Evolutionary conservation across 2,329 filamentous ascomycete species (phyloP), one percentile per base, ranked within the genome.

Genomic region (Sclerotinia spermophila): DNA sequence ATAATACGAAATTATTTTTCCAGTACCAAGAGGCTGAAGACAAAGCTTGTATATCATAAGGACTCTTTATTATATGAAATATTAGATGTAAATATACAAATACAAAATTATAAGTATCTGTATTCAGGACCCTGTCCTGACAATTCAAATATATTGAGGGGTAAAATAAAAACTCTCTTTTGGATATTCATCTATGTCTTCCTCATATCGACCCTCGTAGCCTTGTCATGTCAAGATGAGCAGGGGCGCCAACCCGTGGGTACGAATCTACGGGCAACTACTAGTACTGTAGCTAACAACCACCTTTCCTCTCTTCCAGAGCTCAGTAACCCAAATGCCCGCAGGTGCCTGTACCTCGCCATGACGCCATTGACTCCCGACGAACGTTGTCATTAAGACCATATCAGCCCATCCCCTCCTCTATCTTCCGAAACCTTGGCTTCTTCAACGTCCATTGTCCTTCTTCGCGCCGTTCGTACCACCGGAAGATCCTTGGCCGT

Each of bases 281-380:
- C 45, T 53, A 53, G 45, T 53, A 53, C 48, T 53, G 6, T 24
- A 45, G 48, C 59, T 51, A 69, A 44, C 44, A 69, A 38, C 44
- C 48, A 66, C 30, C 62, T 13, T 24, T 24, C 35, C 30, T 40
- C 33, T 27, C 45, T 48, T 53, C 7, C 45, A 53, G n/a, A 53
- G 33, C 10, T 33, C 45, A 42, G 62, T 17, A 42, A 30, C 33
- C 17, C 8, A 35, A 53, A 48, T 55, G 53, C 40, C 59, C 48
- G 13, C 55, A 45, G 24, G 40, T 68, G 45, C 33, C 65, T 38
- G 48, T 55, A 44, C 71, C 71, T 58, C 72, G 70, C 69, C 67
- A 40, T 71, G 71, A 72, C 48, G 71, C 70, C 72, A 69, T 70
- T 58, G 55, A 71, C 62, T 73, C 71, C 70, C 71, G 66, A 70